Evolutionary conservation across 441 rosid species (phyloP).

Genomic region (Flueggea neowawraea): DNA sequence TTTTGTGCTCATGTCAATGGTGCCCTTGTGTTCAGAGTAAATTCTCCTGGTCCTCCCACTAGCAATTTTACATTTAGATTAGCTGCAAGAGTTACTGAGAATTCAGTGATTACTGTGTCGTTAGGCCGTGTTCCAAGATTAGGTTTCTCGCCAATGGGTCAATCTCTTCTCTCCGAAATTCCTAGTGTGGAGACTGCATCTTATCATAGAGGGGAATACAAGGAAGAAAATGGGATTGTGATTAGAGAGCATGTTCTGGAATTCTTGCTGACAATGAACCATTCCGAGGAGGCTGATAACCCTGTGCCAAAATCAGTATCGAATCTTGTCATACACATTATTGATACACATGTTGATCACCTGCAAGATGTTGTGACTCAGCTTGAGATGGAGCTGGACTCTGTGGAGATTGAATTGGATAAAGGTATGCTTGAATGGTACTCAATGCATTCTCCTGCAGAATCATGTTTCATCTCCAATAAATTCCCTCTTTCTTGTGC

Average conservation of each 20-base stretch:
- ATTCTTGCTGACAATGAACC: constrained; percentile 89
- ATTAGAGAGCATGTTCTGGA: constrained; percentile 96
- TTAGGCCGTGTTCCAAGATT: constrained; percentile 87
- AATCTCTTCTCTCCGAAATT: constrained; percentile 84
- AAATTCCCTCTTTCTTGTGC: no score
- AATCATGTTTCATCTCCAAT: neutral
- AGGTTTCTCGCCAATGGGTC: constrained; percentile 76
- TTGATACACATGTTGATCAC: constrained; percentile 92
- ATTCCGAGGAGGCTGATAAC: constrained; percentile 98
- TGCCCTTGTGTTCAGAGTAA: constrained; percentile 90
- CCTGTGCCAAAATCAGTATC: constrained; percentile 88
- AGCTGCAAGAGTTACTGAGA: constrained; percentile 85
- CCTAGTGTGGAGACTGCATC: constrained; percentile 78
- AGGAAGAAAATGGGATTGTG: constrained; percentile 61
- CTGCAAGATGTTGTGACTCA: constrained; percentile 84
- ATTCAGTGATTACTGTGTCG: constrained; percentile 87
- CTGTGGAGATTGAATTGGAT: constrained; percentile 87
- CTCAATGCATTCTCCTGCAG: no score
- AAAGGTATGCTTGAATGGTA: constrained; percentile 43
- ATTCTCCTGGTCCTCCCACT: constrained; percentile 81
- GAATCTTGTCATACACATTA: constrained; percentile 79
- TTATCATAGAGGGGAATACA: constrained; percentile 36
- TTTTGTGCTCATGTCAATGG: constrained; percentile 89
- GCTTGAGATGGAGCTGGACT: constrained; percentile 86
- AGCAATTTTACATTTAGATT: constrained; percentile 78